These are phyloP conservation scores for Obelidium mucronatum DNA, from an alignment of 192 early-diverging fungal genomes.

Conservation along the genomic window DNA sequence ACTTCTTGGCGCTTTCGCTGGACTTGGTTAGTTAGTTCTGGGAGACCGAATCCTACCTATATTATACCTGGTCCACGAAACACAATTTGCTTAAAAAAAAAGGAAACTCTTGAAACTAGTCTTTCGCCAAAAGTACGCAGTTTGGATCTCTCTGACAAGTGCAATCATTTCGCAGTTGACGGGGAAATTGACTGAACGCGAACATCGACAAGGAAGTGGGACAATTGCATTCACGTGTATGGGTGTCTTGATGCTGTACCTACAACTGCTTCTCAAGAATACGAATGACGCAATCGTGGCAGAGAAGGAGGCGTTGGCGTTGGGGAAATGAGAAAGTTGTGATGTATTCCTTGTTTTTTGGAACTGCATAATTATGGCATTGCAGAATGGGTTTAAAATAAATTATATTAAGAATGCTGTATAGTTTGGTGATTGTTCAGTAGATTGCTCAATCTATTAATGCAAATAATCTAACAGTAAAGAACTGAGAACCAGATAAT, in stretches of 20 bases:
- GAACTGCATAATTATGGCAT: no score
- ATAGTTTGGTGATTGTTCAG: no score
- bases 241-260: conserved; percentile 34
- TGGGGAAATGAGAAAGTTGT: no score
- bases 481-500: no score
- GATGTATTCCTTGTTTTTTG: no score
- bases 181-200: conserved; percentile 15
- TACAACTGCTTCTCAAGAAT: conserved; percentile 8
- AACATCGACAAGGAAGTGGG: conserved; percentile 19
- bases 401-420: no score
- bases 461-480: no score
- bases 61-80: no score
- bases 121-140: conserved; percentile 21
- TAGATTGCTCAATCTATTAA: no score
- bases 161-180: conserved; percentile 30
- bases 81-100: neutral
- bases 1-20: conserved; percentile 22
- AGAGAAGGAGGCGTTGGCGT: conserved; percentile 28
- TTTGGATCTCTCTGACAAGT: conserved; percentile 20
- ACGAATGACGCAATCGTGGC: conserved; percentile 24
- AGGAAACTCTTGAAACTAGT: neutral
- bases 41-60: neutral
- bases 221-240: conserved; percentile 31
- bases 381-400: no score
- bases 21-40: conserved; percentile 17